These are phyloP conservation scores for Calonectria pteridis DNA, from an alignment of 2,329 filamentous ascomycete species.

Conservation along the genomic window DNA sequence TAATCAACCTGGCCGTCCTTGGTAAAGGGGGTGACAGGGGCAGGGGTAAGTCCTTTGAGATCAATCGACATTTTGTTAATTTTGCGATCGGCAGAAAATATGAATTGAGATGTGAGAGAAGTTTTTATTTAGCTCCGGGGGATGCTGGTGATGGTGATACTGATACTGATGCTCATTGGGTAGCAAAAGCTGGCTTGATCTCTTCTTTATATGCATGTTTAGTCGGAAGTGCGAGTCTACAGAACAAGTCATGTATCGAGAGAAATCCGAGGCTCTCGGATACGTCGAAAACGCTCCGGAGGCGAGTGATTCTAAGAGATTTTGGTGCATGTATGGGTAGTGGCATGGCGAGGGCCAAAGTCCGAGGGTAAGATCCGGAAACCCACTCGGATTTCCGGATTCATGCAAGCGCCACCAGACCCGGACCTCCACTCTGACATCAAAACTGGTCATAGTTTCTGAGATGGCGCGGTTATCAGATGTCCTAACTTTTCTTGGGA, in stretches of 20 bases:
- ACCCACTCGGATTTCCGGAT: neutral
- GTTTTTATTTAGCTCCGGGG: neutral
- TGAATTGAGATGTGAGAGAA: neutral
- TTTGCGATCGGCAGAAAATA: conserved; percentile 13
- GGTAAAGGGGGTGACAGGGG: conserved; percentile 65
- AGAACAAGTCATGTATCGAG: neutral
- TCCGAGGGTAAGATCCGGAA: neutral
- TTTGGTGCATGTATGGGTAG: neutral
- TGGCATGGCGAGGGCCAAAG: neutral
- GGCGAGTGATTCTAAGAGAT: neutral
- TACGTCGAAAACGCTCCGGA: neutral
- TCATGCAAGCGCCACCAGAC: neutral
- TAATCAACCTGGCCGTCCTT: conserved; percentile 62
- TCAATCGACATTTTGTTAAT: conserved; percentile 51
- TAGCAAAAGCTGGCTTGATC: neutral
- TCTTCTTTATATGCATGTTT: conserved; percentile 5
- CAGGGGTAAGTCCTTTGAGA: conserved; percentile 62
- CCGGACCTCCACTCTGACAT: neutral
- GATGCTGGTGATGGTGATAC: neutral
- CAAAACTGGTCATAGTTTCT: neutral
- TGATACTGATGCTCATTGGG: conserved; percentile 6
- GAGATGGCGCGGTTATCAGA: neutral
- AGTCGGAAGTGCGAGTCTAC: neutral
- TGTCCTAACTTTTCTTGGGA: neutral
- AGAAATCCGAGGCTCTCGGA: neutral